These are phyloP conservation scores for Pseudozyma tsukubaensis DNA, from an alignment of 1,284 basidiomycete genomes.

Conservation along the genomic window DNA sequence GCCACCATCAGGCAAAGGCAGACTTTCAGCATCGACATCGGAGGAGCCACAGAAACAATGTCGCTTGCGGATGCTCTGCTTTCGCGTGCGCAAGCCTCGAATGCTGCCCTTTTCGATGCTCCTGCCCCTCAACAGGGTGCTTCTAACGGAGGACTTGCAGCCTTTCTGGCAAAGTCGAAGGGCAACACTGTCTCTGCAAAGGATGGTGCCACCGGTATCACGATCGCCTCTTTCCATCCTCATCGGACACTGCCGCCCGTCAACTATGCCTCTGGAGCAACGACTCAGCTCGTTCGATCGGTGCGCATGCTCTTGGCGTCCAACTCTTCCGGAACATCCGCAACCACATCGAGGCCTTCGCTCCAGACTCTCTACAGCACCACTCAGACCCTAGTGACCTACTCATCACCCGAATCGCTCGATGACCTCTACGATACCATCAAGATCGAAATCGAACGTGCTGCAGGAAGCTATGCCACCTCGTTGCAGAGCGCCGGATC, in stretches of 20 bases:
- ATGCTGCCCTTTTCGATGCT: constrained; percentile 5
- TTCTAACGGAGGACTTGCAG: constrained; percentile 31
- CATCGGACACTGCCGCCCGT: constrained; percentile 24
- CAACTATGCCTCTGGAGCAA: constrained; percentile 34
- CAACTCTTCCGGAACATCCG: constrained; percentile 1
- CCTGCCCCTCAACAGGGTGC: background rate
- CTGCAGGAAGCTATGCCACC: constrained; percentile 36
- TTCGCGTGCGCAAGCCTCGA: constrained; percentile 25
- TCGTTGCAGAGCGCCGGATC: constrained; percentile 34
- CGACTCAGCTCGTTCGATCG: constrained; percentile 35
- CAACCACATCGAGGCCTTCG: constrained; percentile 9
- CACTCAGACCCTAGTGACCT: constrained; percentile 24
- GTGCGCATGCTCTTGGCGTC: constrained; percentile 37
- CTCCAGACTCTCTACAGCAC: constrained; percentile 47
- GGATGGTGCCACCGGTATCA: background rate
- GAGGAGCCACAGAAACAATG: constrained; percentile 10
- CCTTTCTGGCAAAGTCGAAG: constrained; percentile 30
- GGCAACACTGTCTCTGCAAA: background rate
- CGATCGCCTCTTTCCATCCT: constrained; percentile 23
- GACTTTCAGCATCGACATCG: background rate
- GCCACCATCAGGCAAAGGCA: no score
- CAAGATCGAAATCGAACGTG: constrained; percentile 60
- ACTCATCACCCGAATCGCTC: constrained; percentile 12
- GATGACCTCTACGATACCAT: constrained; percentile 53
- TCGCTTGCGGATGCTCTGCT: constrained; percentile 38